Base-by-base conservation (phyloP, 2,329 filamentous ascomycete species). In the Aureobasidium leucospermi region DNA sequence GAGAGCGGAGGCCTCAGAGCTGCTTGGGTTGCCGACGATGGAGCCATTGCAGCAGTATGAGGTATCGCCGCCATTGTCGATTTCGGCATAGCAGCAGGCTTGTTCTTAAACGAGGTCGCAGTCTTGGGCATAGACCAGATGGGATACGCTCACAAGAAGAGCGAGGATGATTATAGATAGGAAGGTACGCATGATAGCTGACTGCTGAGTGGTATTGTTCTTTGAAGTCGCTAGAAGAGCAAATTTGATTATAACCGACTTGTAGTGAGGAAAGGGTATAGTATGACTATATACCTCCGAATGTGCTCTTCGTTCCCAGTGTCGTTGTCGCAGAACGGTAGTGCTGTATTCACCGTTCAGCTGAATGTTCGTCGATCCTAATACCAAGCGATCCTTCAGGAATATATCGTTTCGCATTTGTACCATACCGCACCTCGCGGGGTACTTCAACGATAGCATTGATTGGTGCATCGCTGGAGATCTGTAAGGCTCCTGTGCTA, bases 11-110 rank as follows among this genome's bases (percentile, higher is more conserved):
- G 38, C 49, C 9, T 4, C 28, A 6, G 38, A 13, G 49, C 15
- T 23, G 28, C 10, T n/a, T 16, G 39, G 9, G 49, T 43, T 53
- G 15, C 49, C 49, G 13, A 32, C 28, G 36, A 53, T 43, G 9
- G 49, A 53, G 15, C 49, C 49, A 28, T 53, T 42, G 49, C 49
- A 53, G 49, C 49, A 53, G 38, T 53, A 53, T 6, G 49, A 16
- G 10, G 29, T 34, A 15, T 31, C 28, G 29, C 36, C 23, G 15
- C 28, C 28, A 16, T 13, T 13, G n/a, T 34, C 38, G n/a, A 1
- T 11, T 13, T 16, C 15, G 23, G 16, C 39, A 6, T 53, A 53
- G 10, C 49, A 53, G 7, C 49, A 53, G 4, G 49, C 49, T 43
- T 43, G 49, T 6, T 53, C 13, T 8, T 41, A 7, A 38, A 53